A percentile compares a stretch with the other conserved stretches of the same genome.
Evolutionary conservation across 2,329 filamentous ascomycete species (phyloP).

Genomic region (Parascedosporium putredinis): DNA sequence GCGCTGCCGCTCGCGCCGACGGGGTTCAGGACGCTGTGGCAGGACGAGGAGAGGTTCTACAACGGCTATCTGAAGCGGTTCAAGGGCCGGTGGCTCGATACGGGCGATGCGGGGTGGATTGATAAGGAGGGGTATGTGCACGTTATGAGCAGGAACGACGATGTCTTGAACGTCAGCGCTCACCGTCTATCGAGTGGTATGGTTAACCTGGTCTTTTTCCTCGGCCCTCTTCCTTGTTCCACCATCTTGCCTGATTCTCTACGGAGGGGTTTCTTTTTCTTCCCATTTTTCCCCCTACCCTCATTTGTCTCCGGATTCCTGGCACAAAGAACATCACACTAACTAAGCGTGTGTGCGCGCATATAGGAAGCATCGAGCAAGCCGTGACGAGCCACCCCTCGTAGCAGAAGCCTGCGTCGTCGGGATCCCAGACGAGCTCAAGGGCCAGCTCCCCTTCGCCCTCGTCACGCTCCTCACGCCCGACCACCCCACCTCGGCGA

Average conservation of each 20-base stretch:
- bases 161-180: conserved; percentile 92
- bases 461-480: conserved; percentile 54
- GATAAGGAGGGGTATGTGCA: conserved; percentile 61
- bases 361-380: conserved; percentile 73
- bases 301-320: no score
- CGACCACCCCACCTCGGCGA: conserved; percentile 38
- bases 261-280: no score
- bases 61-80: conserved; percentile 78
- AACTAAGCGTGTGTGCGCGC: conserved; percentile 10
- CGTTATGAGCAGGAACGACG: conserved; percentile 60
- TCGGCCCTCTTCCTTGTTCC: no score
- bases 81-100: conserved; percentile 74
- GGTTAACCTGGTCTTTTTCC: no score
- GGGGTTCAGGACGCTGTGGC: conserved; percentile 76
- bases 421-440: conserved; percentile 72
- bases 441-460: conserved; percentile 85
- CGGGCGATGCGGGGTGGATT: conserved; percentile 80
- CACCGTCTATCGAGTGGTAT: conserved; percentile 80
- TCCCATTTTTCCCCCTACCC: no score
- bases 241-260: no score
- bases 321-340: no score
- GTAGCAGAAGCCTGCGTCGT: conserved; percentile 82
- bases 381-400: conserved; percentile 67
- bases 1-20: conserved; percentile 74
- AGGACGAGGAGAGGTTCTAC: conserved; percentile 78